Conservation (phyloP, 2,329 filamentous ascomycete genomes). For the Verticillium longisporum region DNA sequence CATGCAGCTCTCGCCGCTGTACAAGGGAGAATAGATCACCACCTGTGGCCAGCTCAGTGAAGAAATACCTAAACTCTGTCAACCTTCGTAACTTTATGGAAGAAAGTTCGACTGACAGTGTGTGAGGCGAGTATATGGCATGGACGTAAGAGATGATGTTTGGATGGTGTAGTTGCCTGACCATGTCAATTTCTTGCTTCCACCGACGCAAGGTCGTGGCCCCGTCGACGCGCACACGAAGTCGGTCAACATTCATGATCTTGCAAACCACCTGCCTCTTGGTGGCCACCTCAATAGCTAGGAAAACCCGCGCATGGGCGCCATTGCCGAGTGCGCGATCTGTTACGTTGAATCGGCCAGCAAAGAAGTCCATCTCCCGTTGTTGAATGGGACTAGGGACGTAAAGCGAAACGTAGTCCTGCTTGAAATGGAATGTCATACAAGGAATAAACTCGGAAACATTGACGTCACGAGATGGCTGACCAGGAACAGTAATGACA, state of each 20-base stretch:
- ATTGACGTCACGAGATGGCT: slow-evolving; percentile 14
- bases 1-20: slow-evolving; percentile 19
- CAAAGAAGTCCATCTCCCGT: slow-evolving; percentile 26
- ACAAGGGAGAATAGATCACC: slow-evolving; percentile 47
- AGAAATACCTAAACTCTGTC: slow-evolving; percentile 36
- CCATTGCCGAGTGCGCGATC: slow-evolving; percentile 28
- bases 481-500: slow-evolving; percentile 33
- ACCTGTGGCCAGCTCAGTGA: slow-evolving; percentile 49
- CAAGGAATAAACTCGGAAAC: neutral
- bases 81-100: neutral
- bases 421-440: slow-evolving; percentile 2
- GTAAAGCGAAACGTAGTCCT: neutral
- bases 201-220: slow-evolving; percentile 23
- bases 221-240: neutral
- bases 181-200: slow-evolving; percentile 43
- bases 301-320: slow-evolving; percentile 27
- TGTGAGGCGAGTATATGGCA: slow-evolving; percentile 40
- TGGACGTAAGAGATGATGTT: slow-evolving; percentile 47
- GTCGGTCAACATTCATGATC: slow-evolving; percentile 43
- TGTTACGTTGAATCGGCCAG: slow-evolving; percentile 24
- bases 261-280: slow-evolving; percentile 64
- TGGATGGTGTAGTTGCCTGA: slow-evolving; percentile 47
- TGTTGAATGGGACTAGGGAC: slow-evolving; percentile 15
- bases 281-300: slow-evolving; percentile 38
- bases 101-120: slow-evolving; percentile 28